Percentiles rank a stretch among this genome's conserved stretches.
These are phyloP conservation scores for Omphalotus olearius DNA, from an alignment of 1,284 basidiomycete species.

Conservation along the genomic window DNA sequence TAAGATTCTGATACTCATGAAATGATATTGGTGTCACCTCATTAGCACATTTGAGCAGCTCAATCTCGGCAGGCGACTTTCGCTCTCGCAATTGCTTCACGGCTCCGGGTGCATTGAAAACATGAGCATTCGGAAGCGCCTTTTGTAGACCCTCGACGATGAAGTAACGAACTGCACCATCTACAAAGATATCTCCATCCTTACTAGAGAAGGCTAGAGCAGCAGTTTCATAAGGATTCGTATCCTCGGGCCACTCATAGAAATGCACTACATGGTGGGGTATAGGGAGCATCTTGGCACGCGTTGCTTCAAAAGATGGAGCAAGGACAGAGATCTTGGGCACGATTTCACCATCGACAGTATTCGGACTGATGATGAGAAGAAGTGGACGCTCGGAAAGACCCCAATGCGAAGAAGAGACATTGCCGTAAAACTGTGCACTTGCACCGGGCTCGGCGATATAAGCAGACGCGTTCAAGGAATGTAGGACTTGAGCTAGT, in stretches of 20 bases:
- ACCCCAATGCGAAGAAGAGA: conserved; percentile 59
- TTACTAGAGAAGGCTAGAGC: conserved; percentile 35
- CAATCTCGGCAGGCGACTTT: conserved; percentile 70
- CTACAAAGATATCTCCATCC: conserved; percentile 51
- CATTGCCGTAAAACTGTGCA: conserved; percentile 68
- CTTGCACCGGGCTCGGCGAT: conserved; percentile 75
- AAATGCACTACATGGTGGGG: conserved; percentile 45
- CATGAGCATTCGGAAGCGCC: conserved; percentile 36
- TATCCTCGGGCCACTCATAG: conserved; percentile 73
- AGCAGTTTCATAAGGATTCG: conserved; percentile 60
- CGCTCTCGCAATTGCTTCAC: conserved; percentile 66
- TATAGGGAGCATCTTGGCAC: conserved; percentile 59
- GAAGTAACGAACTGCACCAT: conserved; percentile 55
- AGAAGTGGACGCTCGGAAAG: conserved; percentile 78
- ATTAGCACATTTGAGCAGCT: conserved; percentile 74
- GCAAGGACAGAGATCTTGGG: conserved; percentile 61
- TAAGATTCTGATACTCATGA: conserved; percentile 2
- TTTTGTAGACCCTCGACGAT: conserved; percentile 55
- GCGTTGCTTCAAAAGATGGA: conserved; percentile 72
- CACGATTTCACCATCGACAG: conserved; percentile 24
- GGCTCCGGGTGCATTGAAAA: conserved; percentile 46
- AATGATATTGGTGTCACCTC: conserved; percentile 44
- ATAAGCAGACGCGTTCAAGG: conserved; percentile 55
- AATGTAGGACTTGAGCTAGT: conserved; percentile 47
- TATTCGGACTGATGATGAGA: conserved; percentile 53